Conservation (phyloP, 202 grass and related monocot species). For the Carex sylvatica region DNA sequence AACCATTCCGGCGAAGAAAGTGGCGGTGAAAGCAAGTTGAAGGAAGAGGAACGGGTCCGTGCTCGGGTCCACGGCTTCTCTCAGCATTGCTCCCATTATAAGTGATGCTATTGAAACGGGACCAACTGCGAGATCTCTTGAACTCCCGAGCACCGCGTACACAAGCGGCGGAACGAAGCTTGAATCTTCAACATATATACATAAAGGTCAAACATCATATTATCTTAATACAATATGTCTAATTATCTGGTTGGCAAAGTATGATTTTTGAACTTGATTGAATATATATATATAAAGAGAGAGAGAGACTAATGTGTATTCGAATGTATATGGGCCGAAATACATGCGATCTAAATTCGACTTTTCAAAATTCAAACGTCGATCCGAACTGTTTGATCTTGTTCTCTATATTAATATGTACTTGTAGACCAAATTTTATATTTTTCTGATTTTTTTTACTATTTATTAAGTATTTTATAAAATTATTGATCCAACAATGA, state of each 20-base stretch:
- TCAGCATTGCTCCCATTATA: slow-evolving; percentile 95
- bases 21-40: slow-evolving; percentile 91
- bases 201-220: neutral
- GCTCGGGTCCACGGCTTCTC: slow-evolving; percentile 60
- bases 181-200: slow-evolving; percentile 41
- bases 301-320: too few relatives aligned
- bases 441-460: too few relatives aligned
- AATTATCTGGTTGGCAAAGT: neutral
- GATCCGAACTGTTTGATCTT: too few relatives aligned
- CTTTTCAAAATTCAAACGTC: too few relatives aligned
- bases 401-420: too few relatives aligned
- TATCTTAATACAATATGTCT: neutral
- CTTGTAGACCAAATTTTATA: too few relatives aligned
- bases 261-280: neutral
- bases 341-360: too few relatives aligned
- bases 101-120: slow-evolving; percentile 91
- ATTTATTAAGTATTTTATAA: too few relatives aligned
- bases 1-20: slow-evolving; percentile 77
- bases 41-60: slow-evolving; percentile 70
- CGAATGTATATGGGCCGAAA: too few relatives aligned
- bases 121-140: slow-evolving; percentile 75
- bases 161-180: slow-evolving; percentile 91
- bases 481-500: too few relatives aligned
- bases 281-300: too few relatives aligned
- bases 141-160: slow-evolving; percentile 86